These are phyloP conservation scores for Tylopilus sp. DNA, from an alignment of 768 basidiomycete genomes.

Conservation along the genomic window DNA sequence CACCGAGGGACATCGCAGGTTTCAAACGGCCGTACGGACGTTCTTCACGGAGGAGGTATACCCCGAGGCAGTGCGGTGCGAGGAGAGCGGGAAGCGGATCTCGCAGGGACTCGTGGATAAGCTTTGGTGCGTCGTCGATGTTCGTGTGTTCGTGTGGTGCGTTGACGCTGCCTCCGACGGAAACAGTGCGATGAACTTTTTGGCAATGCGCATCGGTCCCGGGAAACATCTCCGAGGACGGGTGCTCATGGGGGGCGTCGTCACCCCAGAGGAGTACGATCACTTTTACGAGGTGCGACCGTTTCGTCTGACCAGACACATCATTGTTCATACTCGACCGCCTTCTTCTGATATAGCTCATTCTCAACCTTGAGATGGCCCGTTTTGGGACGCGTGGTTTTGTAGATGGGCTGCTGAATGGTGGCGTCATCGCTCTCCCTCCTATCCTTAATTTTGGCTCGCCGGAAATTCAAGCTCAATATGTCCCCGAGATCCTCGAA, in stretches of 20 bases:
- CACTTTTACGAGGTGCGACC: constrained; percentile 82
- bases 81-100: constrained; percentile 85
- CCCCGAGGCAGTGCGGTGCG: constrained; percentile 73
- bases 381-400: constrained; percentile 85
- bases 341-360: constrained; percentile 51
- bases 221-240: constrained; percentile 86
- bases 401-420: constrained; percentile 81
- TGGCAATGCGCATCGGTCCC: constrained; percentile 69
- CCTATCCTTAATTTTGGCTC: constrained; percentile 88
- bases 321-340: not conserved
- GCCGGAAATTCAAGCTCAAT: constrained; percentile 62
- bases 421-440: constrained; percentile 83
- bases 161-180: not conserved
- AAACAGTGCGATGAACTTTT: constrained; percentile 56
- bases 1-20: constrained; percentile 64
- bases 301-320: not conserved
- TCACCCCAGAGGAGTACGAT: constrained; percentile 85
- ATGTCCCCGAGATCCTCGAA: constrained; percentile 69
- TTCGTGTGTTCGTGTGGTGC: no score
- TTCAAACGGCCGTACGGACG: constrained; percentile 72
- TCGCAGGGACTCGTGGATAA: constrained; percentile 82
- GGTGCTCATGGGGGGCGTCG: constrained; percentile 72
- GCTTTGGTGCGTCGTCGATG: constrained; percentile 55
- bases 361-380: constrained; percentile 77
- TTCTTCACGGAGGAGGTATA: constrained; percentile 74